Percentiles rank a stretch among this genome's conserved stretches.
These are phyloP conservation scores for Eutrema heterophyllum DNA, from an alignment of 345 rosid genomes.

Conservation along the genomic window DNA sequence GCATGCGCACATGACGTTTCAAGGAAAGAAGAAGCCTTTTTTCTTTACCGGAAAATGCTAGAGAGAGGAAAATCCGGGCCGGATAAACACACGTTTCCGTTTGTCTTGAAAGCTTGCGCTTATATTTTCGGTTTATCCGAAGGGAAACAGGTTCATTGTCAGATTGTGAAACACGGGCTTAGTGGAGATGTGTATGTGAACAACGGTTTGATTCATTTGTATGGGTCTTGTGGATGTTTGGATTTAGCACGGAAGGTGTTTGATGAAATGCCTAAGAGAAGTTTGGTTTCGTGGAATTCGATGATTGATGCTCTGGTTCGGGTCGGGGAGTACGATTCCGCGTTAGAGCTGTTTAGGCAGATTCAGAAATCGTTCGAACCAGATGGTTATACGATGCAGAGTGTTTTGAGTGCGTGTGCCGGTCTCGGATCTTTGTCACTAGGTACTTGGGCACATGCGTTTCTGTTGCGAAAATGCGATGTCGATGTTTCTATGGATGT, in stretches of 20 bases:
- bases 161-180: slow-evolving; percentile 58
- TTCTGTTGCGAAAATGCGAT: slow-evolving; percentile 41
- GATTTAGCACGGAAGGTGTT: slow-evolving; percentile 52
- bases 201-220: slow-evolving; percentile 76
- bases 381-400: slow-evolving; percentile 71
- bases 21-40: slow-evolving; percentile 51
- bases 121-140: slow-evolving; percentile 54
- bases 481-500: slow-evolving; percentile 35
- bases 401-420: slow-evolving; percentile 61
- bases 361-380: slow-evolving; percentile 51
- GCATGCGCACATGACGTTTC: slow-evolving; percentile 51
- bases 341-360: slow-evolving; percentile 45
- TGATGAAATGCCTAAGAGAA: slow-evolving; percentile 58
- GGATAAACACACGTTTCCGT: slow-evolving; percentile 79
- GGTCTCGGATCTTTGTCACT: slow-evolving; percentile 60
- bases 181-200: slow-evolving; percentile 58
- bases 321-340: slow-evolving; percentile 49
- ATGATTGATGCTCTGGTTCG: slow-evolving; percentile 67
- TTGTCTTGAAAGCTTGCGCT: slow-evolving; percentile 74
- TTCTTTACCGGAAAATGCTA: slow-evolving; percentile 47
- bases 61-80: slow-evolving; percentile 45
- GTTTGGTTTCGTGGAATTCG: slow-evolving; percentile 71
- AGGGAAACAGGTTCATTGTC: slow-evolving; percentile 70
- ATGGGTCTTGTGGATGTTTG: slow-evolving; percentile 61
- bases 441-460: slow-evolving; percentile 75